Conservation (phyloP, 768 basidiomycete species). For the Guyanaporus albipodus region DNA sequence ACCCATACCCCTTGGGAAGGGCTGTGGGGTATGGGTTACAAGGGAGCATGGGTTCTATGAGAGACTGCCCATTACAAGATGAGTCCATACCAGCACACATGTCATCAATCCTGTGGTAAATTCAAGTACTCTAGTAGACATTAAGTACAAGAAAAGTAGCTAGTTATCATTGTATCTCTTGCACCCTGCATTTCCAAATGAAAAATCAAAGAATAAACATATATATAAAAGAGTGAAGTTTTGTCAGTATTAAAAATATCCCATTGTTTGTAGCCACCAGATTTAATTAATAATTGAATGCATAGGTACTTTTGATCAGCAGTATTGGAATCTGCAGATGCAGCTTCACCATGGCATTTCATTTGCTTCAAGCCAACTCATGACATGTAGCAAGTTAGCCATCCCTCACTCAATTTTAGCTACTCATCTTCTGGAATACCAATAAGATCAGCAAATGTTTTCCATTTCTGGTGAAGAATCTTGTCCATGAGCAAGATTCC, state of each 20-base stretch:
- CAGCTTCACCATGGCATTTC: not conserved
- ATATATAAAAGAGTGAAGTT: not conserved
- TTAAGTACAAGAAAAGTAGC: too few species aligned
- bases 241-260: not conserved
- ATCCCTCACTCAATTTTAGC: not conserved
- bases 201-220: too few species aligned
- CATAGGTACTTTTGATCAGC: not conserved
- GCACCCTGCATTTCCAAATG: too few species aligned
- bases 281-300: not conserved
- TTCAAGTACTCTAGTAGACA: too few species aligned
- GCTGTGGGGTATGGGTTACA: too few species aligned
- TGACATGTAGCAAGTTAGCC: not conserved
- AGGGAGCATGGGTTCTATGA: too few species aligned
- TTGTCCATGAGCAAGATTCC: not conserved
- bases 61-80: too few species aligned
- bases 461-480: not conserved
- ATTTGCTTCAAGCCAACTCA: not conserved
- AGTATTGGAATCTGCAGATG: not conserved
- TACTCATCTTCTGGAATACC: not conserved
- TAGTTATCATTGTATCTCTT: too few species aligned
- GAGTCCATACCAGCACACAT: too few species aligned
- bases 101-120: too few species aligned
- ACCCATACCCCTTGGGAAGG: too few species aligned
- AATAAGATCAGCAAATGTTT: not conserved
- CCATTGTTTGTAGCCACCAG: not conserved